phyloP scores from a whole-genome alignment of 1,284 basidiomycete genomes.

The Inonotus obliquus region DNA sequence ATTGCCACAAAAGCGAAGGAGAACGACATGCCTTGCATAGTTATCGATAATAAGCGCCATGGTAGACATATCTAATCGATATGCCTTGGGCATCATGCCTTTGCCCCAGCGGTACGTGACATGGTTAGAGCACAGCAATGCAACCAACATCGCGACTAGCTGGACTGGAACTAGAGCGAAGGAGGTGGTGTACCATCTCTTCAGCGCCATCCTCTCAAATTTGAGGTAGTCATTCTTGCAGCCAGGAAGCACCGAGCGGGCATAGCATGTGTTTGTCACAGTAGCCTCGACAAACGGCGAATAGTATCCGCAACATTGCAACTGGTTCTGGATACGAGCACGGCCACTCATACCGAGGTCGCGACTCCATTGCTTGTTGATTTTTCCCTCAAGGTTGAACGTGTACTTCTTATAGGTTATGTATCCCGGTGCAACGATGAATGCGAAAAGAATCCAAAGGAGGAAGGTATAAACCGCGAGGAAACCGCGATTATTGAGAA shows the following conservation, averaged over 20 bases:
- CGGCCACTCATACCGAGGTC: conserved; percentile 47
- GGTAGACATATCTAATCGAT: conserved; percentile 54
- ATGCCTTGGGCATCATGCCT: conserved; percentile 72
- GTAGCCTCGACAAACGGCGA: conserved; percentile 66
- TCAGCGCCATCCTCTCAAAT: conserved; percentile 47
- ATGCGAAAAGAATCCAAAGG: conserved; percentile 55
- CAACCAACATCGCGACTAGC: conserved; percentile 48
- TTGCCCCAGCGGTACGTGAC: conserved; percentile 76
- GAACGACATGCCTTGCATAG: conserved; percentile 49
- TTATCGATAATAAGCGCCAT: conserved; percentile 74
- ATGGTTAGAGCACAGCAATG: conserved; percentile 63
- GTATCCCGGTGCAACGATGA: conserved; percentile 65
- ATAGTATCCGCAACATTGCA: conserved; percentile 69
- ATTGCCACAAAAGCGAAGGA: conserved; percentile 23
- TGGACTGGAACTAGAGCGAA: conserved; percentile 58
- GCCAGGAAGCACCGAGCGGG: conserved; percentile 55
- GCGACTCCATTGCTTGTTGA: conserved; percentile 66
- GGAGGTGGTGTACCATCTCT: conserved; percentile 51
- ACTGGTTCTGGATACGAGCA: conserved; percentile 56
- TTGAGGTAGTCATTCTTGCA: conserved; percentile 56
- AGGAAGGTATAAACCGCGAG: conserved; percentile 53
- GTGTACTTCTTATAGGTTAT: conserved; percentile 58
- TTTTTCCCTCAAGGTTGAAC: conserved; percentile 71
- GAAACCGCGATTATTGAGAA: conserved; percentile 64
- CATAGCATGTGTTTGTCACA: conserved; percentile 57